Percentiles rank a stretch among this genome's conserved stretches.
phyloP scores from a whole-genome alignment of 1,284 basidiomycete genomes.

The Athelia psychrophila region DNA sequence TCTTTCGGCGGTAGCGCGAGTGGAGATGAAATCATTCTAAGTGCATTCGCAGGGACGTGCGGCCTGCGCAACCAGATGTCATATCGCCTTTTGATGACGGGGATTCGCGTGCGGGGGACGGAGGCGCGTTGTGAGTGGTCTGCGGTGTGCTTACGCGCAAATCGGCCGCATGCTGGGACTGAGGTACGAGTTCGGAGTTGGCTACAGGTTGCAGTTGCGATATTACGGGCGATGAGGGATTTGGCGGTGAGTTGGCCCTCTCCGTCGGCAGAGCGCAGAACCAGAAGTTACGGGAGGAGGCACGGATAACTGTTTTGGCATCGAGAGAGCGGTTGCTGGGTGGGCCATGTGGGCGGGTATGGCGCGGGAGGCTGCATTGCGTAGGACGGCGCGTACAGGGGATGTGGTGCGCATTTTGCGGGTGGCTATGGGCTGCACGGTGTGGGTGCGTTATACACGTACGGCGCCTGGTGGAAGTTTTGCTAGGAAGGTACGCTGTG shows the following conservation, averaged over 20 bases:
- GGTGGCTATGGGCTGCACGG: constrained; percentile 2
- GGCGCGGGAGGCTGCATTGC: background rate
- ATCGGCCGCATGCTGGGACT: constrained; percentile 11
- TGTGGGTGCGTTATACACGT: constrained; percentile 16
- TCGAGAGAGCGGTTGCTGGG: constrained; percentile 27
- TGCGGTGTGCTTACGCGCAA: background rate
- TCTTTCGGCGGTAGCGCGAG: constrained; percentile 54
- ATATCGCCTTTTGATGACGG: constrained; percentile 27
- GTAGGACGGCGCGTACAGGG: background rate
- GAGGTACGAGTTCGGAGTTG: constrained; percentile 8
- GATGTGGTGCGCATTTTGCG: background rate
- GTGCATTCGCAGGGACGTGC: constrained; percentile 53
- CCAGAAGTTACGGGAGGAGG: constrained; percentile 21
- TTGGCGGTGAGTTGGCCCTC: background rate
- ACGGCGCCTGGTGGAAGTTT: constrained; percentile 17
- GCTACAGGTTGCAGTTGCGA: background rate
- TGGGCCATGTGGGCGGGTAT: constrained; percentile 34
- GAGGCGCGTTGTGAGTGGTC: background rate
- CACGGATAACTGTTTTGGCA: constrained; percentile 37
- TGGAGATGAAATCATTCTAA: constrained; percentile 65
- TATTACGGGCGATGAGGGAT: no score
- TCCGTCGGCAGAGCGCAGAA: no score
- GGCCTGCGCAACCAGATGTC: constrained; percentile 71
- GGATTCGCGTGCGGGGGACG: background rate
- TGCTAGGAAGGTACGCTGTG: constrained; percentile 17